A percentile compares a stretch with the other conserved stretches of the same genome.
phyloP scores from a whole-genome alignment of 768 basidiomycete genomes.

The Ramaria sp. region DNA sequence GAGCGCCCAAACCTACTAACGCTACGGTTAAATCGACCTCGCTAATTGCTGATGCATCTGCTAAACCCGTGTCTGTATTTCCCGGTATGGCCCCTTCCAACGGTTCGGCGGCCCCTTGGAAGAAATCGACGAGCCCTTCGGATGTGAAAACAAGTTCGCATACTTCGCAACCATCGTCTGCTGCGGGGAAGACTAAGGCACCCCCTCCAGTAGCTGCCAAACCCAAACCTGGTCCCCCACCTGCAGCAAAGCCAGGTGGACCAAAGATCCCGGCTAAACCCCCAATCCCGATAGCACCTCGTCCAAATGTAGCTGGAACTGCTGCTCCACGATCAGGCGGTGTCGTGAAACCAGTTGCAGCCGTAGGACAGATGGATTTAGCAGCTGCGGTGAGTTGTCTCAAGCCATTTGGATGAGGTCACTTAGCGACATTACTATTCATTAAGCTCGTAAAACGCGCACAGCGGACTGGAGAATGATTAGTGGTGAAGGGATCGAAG shows the following conservation, averaged over 20 bases:
- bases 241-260: slow-evolving; percentile 41
- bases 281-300: slow-evolving; percentile 45
- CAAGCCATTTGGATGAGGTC: background rate
- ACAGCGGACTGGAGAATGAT: slow-evolving; percentile 24
- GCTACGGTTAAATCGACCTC: slow-evolving; percentile 25
- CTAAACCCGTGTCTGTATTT: slow-evolving; percentile 75
- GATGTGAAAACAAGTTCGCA: slow-evolving; percentile 29
- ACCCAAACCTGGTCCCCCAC: slow-evolving; percentile 48
- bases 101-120: slow-evolving; percentile 67
- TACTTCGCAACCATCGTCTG: slow-evolving; percentile 41
- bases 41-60: slow-evolving; percentile 44
- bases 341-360: slow-evolving; percentile 30
- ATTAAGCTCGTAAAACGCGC: slow-evolving; percentile 69
- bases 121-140: slow-evolving; percentile 32
- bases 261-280: slow-evolving; percentile 48
- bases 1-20: slow-evolving; percentile 22
- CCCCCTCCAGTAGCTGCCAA: slow-evolving; percentile 54
- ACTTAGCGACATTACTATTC: slow-evolving; percentile 2
- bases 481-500: too few relatives aligned
- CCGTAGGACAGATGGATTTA: slow-evolving; percentile 62
- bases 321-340: slow-evolving; percentile 28
- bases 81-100: slow-evolving; percentile 62
- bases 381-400: slow-evolving; percentile 62
- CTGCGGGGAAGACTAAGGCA: slow-evolving; percentile 35
- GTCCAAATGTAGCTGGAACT: slow-evolving; percentile 32